Base-by-base conservation (phyloP, 495 filamentous ascomycete genomes). In the Aspergillus egyptiacus region DNA sequence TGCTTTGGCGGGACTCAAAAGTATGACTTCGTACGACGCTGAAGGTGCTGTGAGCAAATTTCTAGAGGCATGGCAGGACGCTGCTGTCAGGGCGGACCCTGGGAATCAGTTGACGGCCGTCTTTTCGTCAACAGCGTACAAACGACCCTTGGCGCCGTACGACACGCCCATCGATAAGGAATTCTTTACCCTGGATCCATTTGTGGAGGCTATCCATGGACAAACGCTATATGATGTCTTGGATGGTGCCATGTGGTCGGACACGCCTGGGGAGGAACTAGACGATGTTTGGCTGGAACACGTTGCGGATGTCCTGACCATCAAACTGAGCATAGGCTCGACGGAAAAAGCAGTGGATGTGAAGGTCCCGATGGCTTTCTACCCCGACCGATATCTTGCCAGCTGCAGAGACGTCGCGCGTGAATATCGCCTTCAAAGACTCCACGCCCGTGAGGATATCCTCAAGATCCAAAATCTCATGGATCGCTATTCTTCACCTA, bases 351-450 rank as follows among this genome's bases (percentile, higher is more conserved):
- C 72, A 3, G 63, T 79, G 22, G 75, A 77, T 35, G 67, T 91
- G 34, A 79, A 83, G 11, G 77, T 91, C 15, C 87, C 89, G 24
- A 67, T 78, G 13, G 72, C 79, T 0, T 81, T 89, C 55, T 94
- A 91, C 57, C 75, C 82, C 6, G 89, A 95, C 62, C 76, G 89
- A 28, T 96, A 95, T 63, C 63, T 89, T 49, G 73, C 79, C 43
- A 67, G 64, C 27, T 78, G 76, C 49, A 72, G 72, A 51, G 70
- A 81, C 2, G 57, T 75, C 47, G 67, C 81, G 15, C 73, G 65
- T 39, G 74, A 74, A n/a, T 69, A 80, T 47, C 68, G 73, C 11
- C 42, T 56, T 5, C 63, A 64, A 35, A 66, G 65, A 56, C 61
- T 69, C 7, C 53, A 66, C 18, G 63, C 70, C 3, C 58, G 61